These are phyloP conservation scores for Paraphoma chrysanthemicola DNA, from an alignment of 2,329 filamentous ascomycete species.

Conservation along the genomic window DNA sequence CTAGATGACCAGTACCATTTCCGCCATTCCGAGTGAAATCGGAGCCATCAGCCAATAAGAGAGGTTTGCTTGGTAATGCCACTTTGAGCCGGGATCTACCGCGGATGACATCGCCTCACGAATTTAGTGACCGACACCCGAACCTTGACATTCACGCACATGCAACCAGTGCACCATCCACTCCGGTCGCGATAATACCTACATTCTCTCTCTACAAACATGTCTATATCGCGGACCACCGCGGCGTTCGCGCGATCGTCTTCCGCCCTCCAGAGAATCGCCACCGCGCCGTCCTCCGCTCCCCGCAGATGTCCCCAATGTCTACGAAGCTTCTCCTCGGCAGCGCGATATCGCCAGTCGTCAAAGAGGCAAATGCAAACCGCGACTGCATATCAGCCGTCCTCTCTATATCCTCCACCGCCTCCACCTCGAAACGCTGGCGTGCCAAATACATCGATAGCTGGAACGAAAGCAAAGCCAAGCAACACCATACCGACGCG, in stretches of 20 bases:
- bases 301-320: constrained; percentile 52
- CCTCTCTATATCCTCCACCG: constrained; percentile 62
- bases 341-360: constrained; percentile 42
- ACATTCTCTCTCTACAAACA: constrained; percentile 18
- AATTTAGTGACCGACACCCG: constrained; percentile 26
- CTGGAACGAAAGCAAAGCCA: constrained; percentile 56
- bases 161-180: constrained; percentile 6
- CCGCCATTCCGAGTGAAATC: constrained; percentile 7
- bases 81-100: constrained; percentile 21
- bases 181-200: neutral
- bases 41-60: constrained; percentile 18
- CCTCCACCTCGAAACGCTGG: constrained; percentile 66
- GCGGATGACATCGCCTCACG: constrained; percentile 35
- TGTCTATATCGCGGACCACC: constrained; percentile 41
- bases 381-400: constrained; percentile 68
- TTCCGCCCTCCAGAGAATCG: constrained; percentile 32
- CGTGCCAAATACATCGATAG: constrained; percentile 68
- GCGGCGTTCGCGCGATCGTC: constrained; percentile 31
- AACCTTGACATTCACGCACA: constrained; percentile 14
- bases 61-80: constrained; percentile 23
- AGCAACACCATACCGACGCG: constrained; percentile 58
- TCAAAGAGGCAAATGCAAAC: constrained; percentile 63
- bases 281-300: constrained; percentile 32
- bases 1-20: neutral
- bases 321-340: constrained; percentile 54